Evolutionary conservation across 495 filamentous ascomycete species (phyloP), one percentile per base, ranked within the genome.

Genomic region (Penicillium daleae): DNA sequence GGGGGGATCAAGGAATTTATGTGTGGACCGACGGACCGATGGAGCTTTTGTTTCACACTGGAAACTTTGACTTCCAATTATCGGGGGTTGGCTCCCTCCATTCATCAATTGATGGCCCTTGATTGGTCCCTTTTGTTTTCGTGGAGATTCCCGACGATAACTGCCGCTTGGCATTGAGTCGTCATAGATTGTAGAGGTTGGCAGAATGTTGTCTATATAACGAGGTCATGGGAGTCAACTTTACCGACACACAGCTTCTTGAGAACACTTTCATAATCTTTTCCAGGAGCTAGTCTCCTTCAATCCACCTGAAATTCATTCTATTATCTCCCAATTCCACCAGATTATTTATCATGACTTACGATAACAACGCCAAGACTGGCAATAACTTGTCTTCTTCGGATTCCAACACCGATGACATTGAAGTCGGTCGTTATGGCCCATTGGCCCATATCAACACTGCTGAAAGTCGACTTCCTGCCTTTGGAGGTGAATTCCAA

Each of bases 401-500:
- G 2, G 49, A 51, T 51, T 51, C 49, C 26, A 51, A 51, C 12
- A 51, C 17, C 10, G 49, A 51, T 17, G 49, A 51, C 17, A 17
- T 51, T 51, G 49, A 51, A 51, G 49, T 15, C 13, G 40, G 26
- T 27, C 39, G 22, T 37, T 74, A 72, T 39, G 72, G 78, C 70
- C 89, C 90, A 13, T 83, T 92, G 35, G 84, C 84, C 15, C 85
- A 88, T 69, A 72, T 83, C 64, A 86, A 87, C 74, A 83, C 86
- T 13, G 82, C 80, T 57, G 81, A 85, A 52, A 85, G 80, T 12
- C 76, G 80, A n/a, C 73, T 90, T 44, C 88, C 90, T 40, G 89
- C 93, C 74, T 96, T 95, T 72, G 93, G 90, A 60, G 92, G 92
- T 78, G 90, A 92, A 63, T 89, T 94, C 77, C 93, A 97, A 73